These are phyloP conservation scores for Hypoxylon sp. DNA, from an alignment of 2,329 filamentous ascomycete genomes.

Conservation along the genomic window DNA sequence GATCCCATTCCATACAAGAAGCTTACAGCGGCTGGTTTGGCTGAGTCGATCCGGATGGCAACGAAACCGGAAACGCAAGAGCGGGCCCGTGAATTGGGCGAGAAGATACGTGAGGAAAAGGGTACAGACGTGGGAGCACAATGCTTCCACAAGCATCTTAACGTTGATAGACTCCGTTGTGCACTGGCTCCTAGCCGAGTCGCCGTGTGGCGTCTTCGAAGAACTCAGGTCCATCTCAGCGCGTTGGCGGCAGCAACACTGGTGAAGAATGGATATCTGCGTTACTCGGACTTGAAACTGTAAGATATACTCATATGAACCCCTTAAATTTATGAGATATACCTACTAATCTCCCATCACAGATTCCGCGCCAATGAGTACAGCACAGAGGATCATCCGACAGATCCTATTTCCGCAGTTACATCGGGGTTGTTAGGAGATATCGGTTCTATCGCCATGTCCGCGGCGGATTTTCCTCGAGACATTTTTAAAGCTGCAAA, in stretches of 20 bases:
- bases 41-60: constrained; percentile 71
- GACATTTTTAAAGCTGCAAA: constrained; percentile 62
- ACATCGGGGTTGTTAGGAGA: constrained; percentile 84
- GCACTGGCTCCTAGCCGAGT: constrained; percentile 73
- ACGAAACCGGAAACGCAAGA: constrained; percentile 69
- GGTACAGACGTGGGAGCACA: constrained; percentile 73
- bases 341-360: constrained; percentile 26
- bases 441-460: constrained; percentile 83
- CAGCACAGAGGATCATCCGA: constrained; percentile 80
- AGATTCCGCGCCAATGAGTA: constrained; percentile 72
- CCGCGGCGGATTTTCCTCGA: constrained; percentile 78
- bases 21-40: constrained; percentile 73
- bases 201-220: constrained; percentile 80
- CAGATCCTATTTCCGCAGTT: constrained; percentile 82
- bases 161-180: constrained; percentile 76
- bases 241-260: constrained; percentile 78
- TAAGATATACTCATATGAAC: constrained; percentile 55
- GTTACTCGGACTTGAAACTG: constrained; percentile 79
- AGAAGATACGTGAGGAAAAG: constrained; percentile 73
- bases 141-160: constrained; percentile 77
- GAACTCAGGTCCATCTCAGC: constrained; percentile 75
- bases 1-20: constrained; percentile 75
- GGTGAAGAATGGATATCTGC: constrained; percentile 71
- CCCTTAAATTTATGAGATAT: not conserved
- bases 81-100: constrained; percentile 68